Evolutionary conservation across 1,284 basidiomycete genomes (phyloP), one percentile per base, ranked within the genome.

Genomic region (Cryptococcus neoformans): DNA sequence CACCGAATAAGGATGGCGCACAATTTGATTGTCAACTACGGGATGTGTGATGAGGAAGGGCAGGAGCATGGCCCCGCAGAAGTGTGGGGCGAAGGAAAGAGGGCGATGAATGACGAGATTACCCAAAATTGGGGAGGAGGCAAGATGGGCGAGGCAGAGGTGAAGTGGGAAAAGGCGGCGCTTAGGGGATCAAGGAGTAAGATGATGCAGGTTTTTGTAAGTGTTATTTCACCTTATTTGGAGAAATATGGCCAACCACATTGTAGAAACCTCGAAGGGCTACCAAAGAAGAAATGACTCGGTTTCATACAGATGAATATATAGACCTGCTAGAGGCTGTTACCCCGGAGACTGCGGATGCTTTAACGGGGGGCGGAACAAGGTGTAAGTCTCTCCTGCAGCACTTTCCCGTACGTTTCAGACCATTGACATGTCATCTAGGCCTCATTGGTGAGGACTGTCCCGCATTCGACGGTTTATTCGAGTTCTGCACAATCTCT

Each of bases 291-390:
- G 83, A 86, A 49, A 91, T 99, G 89, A 89, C 90, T 4, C 80
- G 86, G 16, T 99, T 99, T 75, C 96, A 99, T 76, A 95, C 94
- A 10, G 95, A 99, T 79, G 95, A 99, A 81, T 98, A 97, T 77
- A 85, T 99, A 61, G 86, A 97, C 67, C 94, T 98, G 66, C 80
- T 99, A 35, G 83, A 85, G 56, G 84, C 85, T 50, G 92, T 98
- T 39, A 90, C 89, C 0, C 93, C 93, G 0, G 93, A 96, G 75
- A 92, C 88, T 6, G 85, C 83, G 0, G 87, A 89, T 62, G 87
- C 89, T 53, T 78, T 97, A 67, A 94, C 91, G 1, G 89, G 85
- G 62, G 84, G 89, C 56, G 91, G 90, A 11, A 85, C 85, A 51
- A 81, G 89, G 75, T 95, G 92, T 92, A 66, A 70, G 89, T 82